Conservation (phyloP, 345 rosid species). For the Citrus cavaleriei region DNA sequence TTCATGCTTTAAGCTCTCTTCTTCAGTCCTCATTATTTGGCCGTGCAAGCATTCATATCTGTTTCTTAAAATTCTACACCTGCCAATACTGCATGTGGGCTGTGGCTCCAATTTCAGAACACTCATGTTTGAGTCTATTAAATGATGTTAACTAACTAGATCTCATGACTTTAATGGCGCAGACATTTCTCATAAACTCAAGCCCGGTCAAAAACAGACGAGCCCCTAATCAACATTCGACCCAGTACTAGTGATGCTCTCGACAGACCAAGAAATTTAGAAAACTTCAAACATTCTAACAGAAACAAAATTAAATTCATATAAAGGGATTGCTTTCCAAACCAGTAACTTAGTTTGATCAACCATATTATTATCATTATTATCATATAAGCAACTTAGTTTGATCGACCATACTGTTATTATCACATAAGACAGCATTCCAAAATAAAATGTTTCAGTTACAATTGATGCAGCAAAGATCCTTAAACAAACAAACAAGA, state of each 20-base stretch:
- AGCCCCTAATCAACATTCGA: background rate
- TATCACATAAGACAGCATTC: background rate
- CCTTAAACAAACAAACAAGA: background rate
- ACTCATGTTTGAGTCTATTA: background rate
- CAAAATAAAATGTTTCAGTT: background rate
- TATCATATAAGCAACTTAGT: background rate
- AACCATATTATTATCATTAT: background rate
- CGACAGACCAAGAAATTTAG: background rate
- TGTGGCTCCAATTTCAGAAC: background rate
- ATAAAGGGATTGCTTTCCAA: background rate
- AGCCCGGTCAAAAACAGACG: background rate
- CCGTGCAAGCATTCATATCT: background rate
- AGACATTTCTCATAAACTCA: background rate
- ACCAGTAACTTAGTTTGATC: background rate
- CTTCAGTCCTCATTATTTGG: slow-evolving; percentile 5
- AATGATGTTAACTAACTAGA: background rate
- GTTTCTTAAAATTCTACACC: background rate
- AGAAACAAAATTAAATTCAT: background rate
- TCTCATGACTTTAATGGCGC: background rate
- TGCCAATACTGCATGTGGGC: background rate
- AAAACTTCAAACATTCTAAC: background rate
- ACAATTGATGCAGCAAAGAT: background rate
- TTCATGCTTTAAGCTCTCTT: slow-evolving; percentile 8
- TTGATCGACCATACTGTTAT: background rate
- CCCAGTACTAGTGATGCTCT: background rate